These are phyloP conservation scores for Rhynchosporium agropyri DNA, from an alignment of 2,329 filamentous ascomycete species.

Conservation along the genomic window DNA sequence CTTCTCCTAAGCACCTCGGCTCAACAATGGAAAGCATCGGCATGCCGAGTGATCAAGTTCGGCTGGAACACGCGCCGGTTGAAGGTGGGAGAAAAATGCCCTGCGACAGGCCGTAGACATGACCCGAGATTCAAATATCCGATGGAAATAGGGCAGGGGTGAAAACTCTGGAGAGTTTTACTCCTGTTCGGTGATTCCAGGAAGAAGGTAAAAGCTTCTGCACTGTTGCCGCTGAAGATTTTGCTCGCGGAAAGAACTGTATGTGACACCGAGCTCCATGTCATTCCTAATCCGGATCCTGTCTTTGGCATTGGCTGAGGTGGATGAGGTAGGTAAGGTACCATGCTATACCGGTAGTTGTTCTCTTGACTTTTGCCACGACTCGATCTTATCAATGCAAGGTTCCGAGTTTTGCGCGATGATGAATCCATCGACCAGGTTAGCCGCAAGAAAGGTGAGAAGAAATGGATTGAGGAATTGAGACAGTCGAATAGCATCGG, in stretches of 20 bases:
- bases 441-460: not conserved
- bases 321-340: conserved; percentile 13
- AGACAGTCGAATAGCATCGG: conserved; percentile 5
- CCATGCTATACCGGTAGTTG: not conserved
- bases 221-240: conserved; percentile 10
- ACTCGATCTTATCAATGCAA: conserved; percentile 21
- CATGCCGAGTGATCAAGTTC: conserved; percentile 5
- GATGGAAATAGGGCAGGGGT: not conserved
- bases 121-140: not conserved
- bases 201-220: not conserved
- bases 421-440: not conserved
- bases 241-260: conserved; percentile 2
- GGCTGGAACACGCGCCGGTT: not conserved
- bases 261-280: not conserved
- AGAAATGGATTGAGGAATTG: conserved; percentile 15
- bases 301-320: conserved; percentile 1
- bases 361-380: not conserved
- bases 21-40: not conserved
- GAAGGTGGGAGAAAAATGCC: not conserved
- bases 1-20: conserved; percentile 3
- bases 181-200: conserved; percentile 11
- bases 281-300: not conserved
- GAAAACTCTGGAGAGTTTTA: not conserved
- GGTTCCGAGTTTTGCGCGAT: conserved; percentile 21
- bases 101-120: not conserved